Conservation (phyloP, 2,329 filamentous ascomycete species). For the Aspergillus pseudoglaucus region DNA sequence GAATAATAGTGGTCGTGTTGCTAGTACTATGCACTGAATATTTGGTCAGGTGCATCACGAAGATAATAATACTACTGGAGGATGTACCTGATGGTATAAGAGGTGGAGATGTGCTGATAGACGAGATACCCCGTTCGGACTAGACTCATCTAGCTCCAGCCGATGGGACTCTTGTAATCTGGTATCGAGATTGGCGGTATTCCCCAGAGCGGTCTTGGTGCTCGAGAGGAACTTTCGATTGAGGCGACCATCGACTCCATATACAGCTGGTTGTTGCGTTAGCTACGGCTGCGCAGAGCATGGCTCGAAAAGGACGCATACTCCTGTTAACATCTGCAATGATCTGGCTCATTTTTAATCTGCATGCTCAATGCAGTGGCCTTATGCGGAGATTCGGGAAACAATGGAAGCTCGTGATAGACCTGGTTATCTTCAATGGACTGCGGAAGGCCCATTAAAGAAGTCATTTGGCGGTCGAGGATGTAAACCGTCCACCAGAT, state of each 20-base stretch:
- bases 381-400: conserved; percentile 33
- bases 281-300: neutral
- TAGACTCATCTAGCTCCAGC: conserved; percentile 28
- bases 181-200: conserved; percentile 34
- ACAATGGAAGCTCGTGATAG: conserved; percentile 41
- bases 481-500: conserved; percentile 53
- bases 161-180: conserved; percentile 35
- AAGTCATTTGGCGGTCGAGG: conserved; percentile 49
- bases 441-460: conserved; percentile 47
- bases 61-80: neutral
- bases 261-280: conserved; percentile 29
- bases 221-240: conserved; percentile 31
- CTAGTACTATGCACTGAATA: conserved; percentile 36
- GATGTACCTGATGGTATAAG: conserved; percentile 35
- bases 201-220: conserved; percentile 36
- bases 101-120: conserved; percentile 37
- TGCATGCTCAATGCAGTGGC: conserved; percentile 40
- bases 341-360: conserved; percentile 40
- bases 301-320: no score
- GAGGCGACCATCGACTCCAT: conserved; percentile 34
- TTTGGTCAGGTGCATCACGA: neutral
- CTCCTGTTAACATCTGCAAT: conserved; percentile 38
- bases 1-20: conserved; percentile 38
- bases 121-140: conserved; percentile 35
- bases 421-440: conserved; percentile 49